These are phyloP conservation scores for Pythium rhizo-oryzae DNA, from an alignment of 352 stramenopile genomes.

Conservation along the genomic window DNA sequence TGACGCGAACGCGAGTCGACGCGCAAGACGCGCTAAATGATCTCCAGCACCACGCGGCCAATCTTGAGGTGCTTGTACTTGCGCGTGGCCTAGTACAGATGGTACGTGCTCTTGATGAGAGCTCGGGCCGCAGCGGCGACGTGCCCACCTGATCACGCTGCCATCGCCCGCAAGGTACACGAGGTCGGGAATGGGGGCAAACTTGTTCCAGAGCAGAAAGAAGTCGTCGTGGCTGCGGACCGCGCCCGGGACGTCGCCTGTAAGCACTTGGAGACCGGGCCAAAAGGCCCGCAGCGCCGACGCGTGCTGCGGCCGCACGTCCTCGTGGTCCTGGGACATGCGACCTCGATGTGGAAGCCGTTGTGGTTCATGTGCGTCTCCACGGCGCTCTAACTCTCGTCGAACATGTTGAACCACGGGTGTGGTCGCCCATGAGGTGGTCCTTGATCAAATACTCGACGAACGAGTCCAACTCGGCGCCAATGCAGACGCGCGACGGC, in stretches of 20 bases:
- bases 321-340: conserved; percentile 73
- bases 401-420: conserved; percentile 94
- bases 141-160: conserved; percentile 77
- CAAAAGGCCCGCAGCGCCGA: conserved; percentile 97
- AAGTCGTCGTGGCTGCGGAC: conserved; percentile 93
- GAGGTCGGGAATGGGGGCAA: conserved; percentile 95
- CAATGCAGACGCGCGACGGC: conserved; percentile 83
- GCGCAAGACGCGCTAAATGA: conserved; percentile 86
- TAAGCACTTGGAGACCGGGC: conserved; percentile 94
- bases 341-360: conserved; percentile 82
- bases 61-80: conserved; percentile 91
- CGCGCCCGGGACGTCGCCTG: conserved; percentile 91
- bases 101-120: conserved; percentile 98
- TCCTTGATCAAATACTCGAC: conserved; percentile 99
- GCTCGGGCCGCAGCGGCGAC: conserved; percentile 96
- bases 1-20: conserved; percentile 78
- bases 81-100: conserved; percentile 92
- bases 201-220: conserved; percentile 94
- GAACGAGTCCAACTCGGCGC: conserved; percentile 96
- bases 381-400: conserved; percentile 74
- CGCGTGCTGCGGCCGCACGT: conserved; percentile 62
- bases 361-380: conserved; percentile 78
- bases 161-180: conserved; percentile 77
- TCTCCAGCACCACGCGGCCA: conserved; percentile 83
- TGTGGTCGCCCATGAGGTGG: conserved; percentile 94